Percentiles rank a stretch among this genome's conserved stretches.
These are phyloP conservation scores for Chlamydomonas applanata DNA, from an alignment of 139 green algal genomes.

Conservation along the genomic window DNA sequence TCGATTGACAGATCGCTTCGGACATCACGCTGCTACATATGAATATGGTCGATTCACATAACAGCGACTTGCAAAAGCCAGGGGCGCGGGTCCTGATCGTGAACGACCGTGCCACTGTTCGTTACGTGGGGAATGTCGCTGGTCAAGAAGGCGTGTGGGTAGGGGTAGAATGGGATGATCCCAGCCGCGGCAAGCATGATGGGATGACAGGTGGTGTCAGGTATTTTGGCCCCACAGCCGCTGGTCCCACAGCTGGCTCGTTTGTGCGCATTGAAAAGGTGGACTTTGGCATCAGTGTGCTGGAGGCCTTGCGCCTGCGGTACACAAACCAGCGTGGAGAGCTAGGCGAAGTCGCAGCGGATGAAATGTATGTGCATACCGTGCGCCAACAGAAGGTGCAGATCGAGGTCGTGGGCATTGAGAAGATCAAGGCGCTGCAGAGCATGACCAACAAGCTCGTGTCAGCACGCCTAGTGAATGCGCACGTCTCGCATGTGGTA, in stretches of 20 bases:
- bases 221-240: constrained; percentile 67
- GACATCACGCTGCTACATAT: too few species aligned
- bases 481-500: constrained; percentile 47
- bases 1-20: too few species aligned
- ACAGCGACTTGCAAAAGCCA: too few species aligned
- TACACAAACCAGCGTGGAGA: constrained; percentile 58
- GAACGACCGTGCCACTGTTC: constrained; percentile 62
- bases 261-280: constrained; percentile 74
- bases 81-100: constrained; percentile 39
- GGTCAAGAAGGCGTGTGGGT: constrained; percentile 71
- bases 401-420: constrained; percentile 65
- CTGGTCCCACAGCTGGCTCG: constrained; percentile 38
- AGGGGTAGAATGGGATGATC: constrained; percentile 86
- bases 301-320: constrained; percentile 45
- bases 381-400: constrained; percentile 35
- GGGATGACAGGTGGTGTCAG: constrained; percentile 49
- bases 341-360: constrained; percentile 22
- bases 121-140: constrained; percentile 65
- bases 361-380: constrained; percentile 51
- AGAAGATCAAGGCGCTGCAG: constrained; percentile 52
- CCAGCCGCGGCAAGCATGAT: constrained; percentile 76
- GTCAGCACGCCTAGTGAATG: constrained; percentile 42
- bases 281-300: constrained; percentile 34
- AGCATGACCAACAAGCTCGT: constrained; percentile 40
- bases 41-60: too few species aligned